Conservation (phyloP, 768 basidiomycete genomes). For the Leccinum imitatum region DNA sequence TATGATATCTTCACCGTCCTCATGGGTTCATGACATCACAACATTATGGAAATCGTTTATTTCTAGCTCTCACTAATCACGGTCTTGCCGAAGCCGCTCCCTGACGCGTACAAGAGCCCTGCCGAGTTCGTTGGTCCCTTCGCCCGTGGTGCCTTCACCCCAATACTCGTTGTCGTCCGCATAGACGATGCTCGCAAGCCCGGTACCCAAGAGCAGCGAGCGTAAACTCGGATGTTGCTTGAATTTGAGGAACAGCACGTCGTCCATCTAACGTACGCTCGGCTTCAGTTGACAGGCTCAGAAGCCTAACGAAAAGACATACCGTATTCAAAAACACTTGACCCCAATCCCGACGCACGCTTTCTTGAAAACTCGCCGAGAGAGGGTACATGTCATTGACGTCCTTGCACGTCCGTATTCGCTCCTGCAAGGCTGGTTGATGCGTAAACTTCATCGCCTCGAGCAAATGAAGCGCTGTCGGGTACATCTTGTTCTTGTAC, state of each 20-base stretch:
- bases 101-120: slow-evolving; percentile 56
- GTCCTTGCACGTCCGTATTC: slow-evolving; percentile 46
- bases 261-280: slow-evolving; percentile 52
- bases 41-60: background rate
- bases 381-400: slow-evolving; percentile 40
- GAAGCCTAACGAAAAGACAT: slow-evolving; percentile 20
- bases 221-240: slow-evolving; percentile 65
- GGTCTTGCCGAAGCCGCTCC: slow-evolving; percentile 40
- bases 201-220: slow-evolving; percentile 53
- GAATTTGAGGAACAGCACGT: slow-evolving; percentile 67
- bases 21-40: background rate
- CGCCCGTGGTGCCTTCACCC: slow-evolving; percentile 55
- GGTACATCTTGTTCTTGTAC: slow-evolving; percentile 55
- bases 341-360: slow-evolving; percentile 58
- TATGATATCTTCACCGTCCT: background rate
- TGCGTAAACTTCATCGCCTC: slow-evolving; percentile 71
- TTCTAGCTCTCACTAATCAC: slow-evolving; percentile 13
- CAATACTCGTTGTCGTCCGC: slow-evolving; percentile 62
- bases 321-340: slow-evolving; percentile 50
- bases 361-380: slow-evolving; percentile 32
- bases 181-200: slow-evolving; percentile 50
- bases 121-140: slow-evolving; percentile 65
- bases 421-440: slow-evolving; percentile 53
- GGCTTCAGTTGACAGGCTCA: background rate
- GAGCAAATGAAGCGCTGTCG: slow-evolving; percentile 71